These are phyloP conservation scores for Fraxinus platypoda DNA, from an alignment of 305 asterid species.

Conservation along the genomic window DNA sequence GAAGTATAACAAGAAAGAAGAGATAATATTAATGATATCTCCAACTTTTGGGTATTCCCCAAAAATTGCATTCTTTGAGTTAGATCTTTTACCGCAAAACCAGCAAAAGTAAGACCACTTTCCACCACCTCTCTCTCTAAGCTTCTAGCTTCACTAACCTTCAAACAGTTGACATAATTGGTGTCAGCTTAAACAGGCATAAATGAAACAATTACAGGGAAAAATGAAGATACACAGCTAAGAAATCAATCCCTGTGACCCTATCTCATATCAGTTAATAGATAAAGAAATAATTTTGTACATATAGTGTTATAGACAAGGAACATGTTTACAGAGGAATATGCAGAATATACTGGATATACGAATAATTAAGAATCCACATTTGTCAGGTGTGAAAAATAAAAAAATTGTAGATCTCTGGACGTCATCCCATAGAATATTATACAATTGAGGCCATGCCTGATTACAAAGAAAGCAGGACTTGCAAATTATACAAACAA, in stretches of 20 bases:
- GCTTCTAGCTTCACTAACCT: conserved; percentile 97
- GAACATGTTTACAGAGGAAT: neutral
- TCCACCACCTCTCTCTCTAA: conserved; percentile 85
- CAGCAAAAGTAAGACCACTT: conserved; percentile 83
- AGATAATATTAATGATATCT: neutral
- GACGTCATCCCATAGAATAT: neutral
- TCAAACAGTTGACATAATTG: conserved; percentile 32
- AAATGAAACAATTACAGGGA: neutral
- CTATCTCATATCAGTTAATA: neutral
- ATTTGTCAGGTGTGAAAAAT: neutral
- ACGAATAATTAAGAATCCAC: neutral
- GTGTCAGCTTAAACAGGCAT: conserved; percentile 24
- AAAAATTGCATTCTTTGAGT: conserved; percentile 8
- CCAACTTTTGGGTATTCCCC: neutral
- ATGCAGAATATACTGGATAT: neutral
- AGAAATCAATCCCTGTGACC: neutral
- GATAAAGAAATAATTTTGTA: neutral
- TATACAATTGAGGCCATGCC: neutral
- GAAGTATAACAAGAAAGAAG: conserved; percentile 11
- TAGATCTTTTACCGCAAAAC: conserved; percentile 75
- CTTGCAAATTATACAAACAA: neutral
- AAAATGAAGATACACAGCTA: conserved; percentile 5
- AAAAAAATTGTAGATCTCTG: neutral
- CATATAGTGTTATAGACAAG: neutral
- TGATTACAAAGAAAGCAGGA: neutral